Percentiles rank a stretch among this genome's conserved stretches.
Evolutionary conservation across 768 basidiomycete genomes (phyloP).

Genomic region (Neoboletus subvelutipes): DNA sequence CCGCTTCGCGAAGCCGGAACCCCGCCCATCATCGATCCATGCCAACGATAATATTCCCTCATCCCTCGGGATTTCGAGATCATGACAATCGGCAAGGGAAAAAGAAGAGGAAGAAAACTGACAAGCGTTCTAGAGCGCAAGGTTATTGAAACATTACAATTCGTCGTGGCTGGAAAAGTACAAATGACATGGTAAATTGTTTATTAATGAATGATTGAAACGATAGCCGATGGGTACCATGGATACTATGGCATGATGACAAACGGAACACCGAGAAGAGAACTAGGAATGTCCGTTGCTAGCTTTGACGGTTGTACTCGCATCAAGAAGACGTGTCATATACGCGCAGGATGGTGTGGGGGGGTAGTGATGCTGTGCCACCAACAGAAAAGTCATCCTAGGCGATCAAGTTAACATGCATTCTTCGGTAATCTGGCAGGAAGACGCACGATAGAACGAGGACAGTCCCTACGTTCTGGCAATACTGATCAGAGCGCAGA

Average conservation of each 20-base stretch:
- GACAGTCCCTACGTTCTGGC: not conserved
- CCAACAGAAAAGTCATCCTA: not conserved
- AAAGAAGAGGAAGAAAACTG: not conserved
- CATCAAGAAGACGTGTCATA: conserved; percentile 7
- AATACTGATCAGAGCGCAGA: conserved; percentile 29
- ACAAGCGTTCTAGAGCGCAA: not conserved
- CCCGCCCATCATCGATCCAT: not conserved
- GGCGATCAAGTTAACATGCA: not conserved
- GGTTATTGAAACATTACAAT: not conserved
- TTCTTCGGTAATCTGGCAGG: not conserved
- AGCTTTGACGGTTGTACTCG: not conserved
- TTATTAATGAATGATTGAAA: not conserved
- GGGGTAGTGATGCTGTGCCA: not conserved
- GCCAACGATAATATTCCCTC: not conserved
- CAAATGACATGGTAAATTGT: conserved; percentile 4
- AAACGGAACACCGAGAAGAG: not conserved
- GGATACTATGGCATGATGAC: conserved; percentile 12
- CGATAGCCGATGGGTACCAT: conserved; percentile 17
- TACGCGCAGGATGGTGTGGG: not conserved
- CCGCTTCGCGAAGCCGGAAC: not conserved
- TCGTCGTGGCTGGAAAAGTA: conserved; percentile 11
- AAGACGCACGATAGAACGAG: conserved; percentile 5
- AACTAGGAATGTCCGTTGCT: not conserved
- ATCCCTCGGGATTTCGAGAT: not conserved
- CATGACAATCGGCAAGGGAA: not conserved